Evolutionary conservation across 345 rosid genomes (phyloP), one percentile per base, ranked within the genome.

Genomic region (Arabis alpina): DNA sequence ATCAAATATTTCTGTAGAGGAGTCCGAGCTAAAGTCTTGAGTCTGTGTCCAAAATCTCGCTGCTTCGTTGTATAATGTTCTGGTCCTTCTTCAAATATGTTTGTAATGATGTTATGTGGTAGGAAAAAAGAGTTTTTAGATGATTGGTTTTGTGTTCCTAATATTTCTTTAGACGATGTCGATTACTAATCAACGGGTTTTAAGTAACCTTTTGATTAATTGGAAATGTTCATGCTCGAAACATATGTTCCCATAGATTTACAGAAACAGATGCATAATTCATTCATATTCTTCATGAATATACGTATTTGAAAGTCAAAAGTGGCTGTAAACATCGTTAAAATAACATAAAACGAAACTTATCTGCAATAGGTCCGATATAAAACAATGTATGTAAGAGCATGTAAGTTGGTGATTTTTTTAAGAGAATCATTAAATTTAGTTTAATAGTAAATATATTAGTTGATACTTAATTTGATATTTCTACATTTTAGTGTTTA

Each of bases 1-100:
- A 84, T 54, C 88, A 88, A 82, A 60, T 80, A 65, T 81, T 66
- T 72, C 84, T 78, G 68, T 80, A 66, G 50, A 72, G 73, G 59
- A 73, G 73, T 34, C 65, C 82, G 23, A 61, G 57, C 54, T 83
- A 68, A 19, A 76, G 43, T n/a, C 27, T 23, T 68, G 47, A 52
- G 66, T 49, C 67, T 74, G 25, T 68, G 51, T 27, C 47, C 23
- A 37, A 47, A 19, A 14, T 25, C n/a, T 37, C 27, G 54, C 11
- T 45, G 34, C 51, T 32, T 71, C 5, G 13, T 39, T 62, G 32
- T 62, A 8, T 53, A 49, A 24, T 34, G 4, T 61, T 25, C 10
- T 55, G 45, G 30, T 11, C 10, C 27, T 69, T 50, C 23, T 8
- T 49, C n/a, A 23, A 28, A 28, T 39, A 16, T 70, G 51, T 60